Evolutionary conservation across 2,329 filamentous ascomycete genomes (phyloP).

Genomic region (Trematosphaeria pertusa): DNA sequence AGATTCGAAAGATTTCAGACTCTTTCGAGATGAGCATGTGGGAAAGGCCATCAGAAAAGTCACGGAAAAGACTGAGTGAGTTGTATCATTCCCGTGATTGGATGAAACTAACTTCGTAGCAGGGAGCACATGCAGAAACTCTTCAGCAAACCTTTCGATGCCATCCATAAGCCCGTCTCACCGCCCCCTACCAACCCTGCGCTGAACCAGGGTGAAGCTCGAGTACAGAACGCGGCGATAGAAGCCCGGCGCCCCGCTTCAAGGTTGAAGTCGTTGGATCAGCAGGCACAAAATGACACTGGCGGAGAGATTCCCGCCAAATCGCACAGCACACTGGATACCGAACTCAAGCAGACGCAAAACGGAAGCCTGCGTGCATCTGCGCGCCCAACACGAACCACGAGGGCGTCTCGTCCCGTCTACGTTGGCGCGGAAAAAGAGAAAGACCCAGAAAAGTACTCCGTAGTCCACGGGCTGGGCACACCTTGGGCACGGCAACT

Average conservation of each 20-base stretch:
- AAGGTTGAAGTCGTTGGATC: too few relatives aligned
- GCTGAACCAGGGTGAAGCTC: too few relatives aligned
- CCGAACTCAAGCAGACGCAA: too few relatives aligned
- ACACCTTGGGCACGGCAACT: slow-evolving; percentile 54
- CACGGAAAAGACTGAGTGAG: slow-evolving; percentile 1
- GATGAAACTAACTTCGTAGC: slow-evolving; percentile 6
- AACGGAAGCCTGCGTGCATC: too few relatives aligned
- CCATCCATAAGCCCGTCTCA: too few relatives aligned
- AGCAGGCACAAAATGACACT: too few relatives aligned
- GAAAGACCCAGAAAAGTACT: slow-evolving; percentile 21
- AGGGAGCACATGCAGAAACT: slow-evolving; percentile 20
- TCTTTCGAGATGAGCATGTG: slow-evolving; percentile 14
- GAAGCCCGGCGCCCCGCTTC: too few relatives aligned
- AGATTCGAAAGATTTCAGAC: slow-evolving; percentile 10
- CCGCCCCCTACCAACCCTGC: too few relatives aligned
- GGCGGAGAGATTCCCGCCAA: too few relatives aligned
- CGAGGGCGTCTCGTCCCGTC: not conserved
- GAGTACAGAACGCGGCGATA: too few relatives aligned
- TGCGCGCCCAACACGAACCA: slow-evolving; percentile 7
- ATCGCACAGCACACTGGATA: too few relatives aligned
- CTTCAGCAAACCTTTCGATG: slow-evolving; percentile 18
- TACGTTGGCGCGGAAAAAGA: not conserved
- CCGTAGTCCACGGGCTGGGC: slow-evolving; percentile 33
- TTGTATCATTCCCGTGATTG: not conserved
- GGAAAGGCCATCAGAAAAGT: not conserved